Evolutionary conservation across 768 basidiomycete species (phyloP), one percentile per base, ranked within the genome.

Genomic region (Gloeostereum incarnatum): DNA sequence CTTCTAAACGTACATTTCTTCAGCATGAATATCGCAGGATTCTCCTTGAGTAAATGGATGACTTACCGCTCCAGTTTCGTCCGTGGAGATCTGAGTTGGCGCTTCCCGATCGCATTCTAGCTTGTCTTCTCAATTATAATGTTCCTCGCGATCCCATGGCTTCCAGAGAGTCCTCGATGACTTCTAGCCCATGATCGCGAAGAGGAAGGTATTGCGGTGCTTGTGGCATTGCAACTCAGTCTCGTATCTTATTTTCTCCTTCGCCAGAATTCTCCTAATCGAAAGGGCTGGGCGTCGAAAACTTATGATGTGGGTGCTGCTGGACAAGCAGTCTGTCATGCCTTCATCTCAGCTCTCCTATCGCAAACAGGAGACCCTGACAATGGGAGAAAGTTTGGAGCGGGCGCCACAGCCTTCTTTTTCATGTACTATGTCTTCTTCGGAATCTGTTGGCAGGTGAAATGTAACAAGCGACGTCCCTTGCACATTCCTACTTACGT

Each of bases 261-360:
- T 71, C 48, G 49, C 54, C 2, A 69, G 69, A 2, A 51, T 71
- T 21, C 42, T 62, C 14, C 56, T 71, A 22, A 71, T 71, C 41
- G 71, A 73, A 41, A 65, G 55, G 30, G 66, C 63, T 0, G 71
- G 71, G 3, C 57, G 71, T 23, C 59, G 69, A 20, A 69, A 67
- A 44, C 49, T 73, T 19, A 68, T 73, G 68, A 70, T 73, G 60
- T 71, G 64, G 62, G 69, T 25, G 71, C 71, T 8, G 65, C 63
- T 3, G 68, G 69, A 19, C 69, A 70, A 50, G 65, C 62, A 40
- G 45, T 68, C 31, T 73, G 67, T 43, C 71, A 68, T 46, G 54
- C 62, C 30, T 59, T 63, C 41, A 69, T 72, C 36, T 57, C 67
- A 0, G 64, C 45, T 1, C 54, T 69, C 22, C 59, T 72, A 19